These are phyloP conservation scores for Sclerotinia sclerotiorum DNA, from an alignment of 2,329 filamentous ascomycete genomes.

Conservation along the genomic window DNA sequence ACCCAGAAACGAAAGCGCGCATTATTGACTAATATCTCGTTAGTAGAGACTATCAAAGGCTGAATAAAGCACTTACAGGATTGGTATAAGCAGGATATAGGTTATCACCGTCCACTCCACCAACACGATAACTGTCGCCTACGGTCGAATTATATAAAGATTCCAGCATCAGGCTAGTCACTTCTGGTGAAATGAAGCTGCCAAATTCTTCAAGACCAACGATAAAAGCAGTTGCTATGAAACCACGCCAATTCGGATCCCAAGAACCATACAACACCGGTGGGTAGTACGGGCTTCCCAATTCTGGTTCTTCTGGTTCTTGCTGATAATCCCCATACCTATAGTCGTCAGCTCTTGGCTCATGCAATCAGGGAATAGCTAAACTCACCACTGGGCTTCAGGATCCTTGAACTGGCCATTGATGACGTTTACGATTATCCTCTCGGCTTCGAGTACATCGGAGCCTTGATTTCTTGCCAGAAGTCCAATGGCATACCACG, in stretches of 20 bases:
- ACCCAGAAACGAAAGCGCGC: conserved; percentile 60
- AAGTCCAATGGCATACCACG: conserved; percentile 60
- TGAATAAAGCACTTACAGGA: conserved; percentile 38
- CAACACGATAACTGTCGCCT: conserved; percentile 54
- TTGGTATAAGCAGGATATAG: conserved; percentile 63
- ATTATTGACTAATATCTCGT: conserved; percentile 51
- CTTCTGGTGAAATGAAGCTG: conserved; percentile 39
- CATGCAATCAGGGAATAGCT: neutral
- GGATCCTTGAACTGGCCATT: conserved; percentile 52
- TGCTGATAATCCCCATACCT: conserved; percentile 51
- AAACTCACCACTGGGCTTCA: conserved; percentile 53
- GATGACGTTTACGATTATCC: conserved; percentile 56
- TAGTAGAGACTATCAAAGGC: neutral
- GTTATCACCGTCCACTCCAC: conserved; percentile 59
- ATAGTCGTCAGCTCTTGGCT: neutral
- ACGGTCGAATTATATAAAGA: conserved; percentile 55
- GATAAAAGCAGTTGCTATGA: conserved; percentile 59
- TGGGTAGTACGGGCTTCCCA: conserved; percentile 53
- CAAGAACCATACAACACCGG: conserved; percentile 55
- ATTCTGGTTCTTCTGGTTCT: conserved; percentile 57
- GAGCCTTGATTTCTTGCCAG: conserved; percentile 53
- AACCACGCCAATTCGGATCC: conserved; percentile 66
- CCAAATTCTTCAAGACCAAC: conserved; percentile 58
- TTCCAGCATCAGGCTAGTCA: conserved; percentile 48
- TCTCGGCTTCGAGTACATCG: conserved; percentile 52